phyloP scores from a whole-genome alignment of 257 asterid species.

The Salvia rosmarinus region DNA sequence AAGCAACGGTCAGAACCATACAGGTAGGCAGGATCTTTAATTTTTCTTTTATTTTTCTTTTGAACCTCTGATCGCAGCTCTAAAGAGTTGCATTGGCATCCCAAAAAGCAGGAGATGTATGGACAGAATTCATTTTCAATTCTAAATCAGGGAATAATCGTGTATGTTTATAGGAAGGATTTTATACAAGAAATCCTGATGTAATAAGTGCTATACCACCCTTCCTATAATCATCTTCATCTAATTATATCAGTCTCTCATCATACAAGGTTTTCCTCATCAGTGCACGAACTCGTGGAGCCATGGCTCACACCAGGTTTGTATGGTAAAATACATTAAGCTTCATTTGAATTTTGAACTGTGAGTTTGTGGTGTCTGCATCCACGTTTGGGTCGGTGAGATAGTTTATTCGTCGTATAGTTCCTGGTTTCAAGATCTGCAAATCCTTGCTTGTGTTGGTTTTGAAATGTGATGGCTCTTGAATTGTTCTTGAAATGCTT shows the following conservation, averaged over 20 bases:
- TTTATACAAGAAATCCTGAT: constrained; percentile 27
- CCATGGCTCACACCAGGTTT: background rate
- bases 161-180: constrained; percentile 31
- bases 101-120: constrained; percentile 49
- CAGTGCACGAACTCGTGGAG: background rate
- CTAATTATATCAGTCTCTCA: background rate
- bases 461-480: background rate
- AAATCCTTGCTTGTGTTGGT: background rate
- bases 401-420: background rate
- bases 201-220: constrained; percentile 17
- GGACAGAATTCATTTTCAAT: constrained; percentile 25
- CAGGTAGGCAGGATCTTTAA: constrained; percentile 28
- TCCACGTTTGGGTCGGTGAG: too few relatives aligned
- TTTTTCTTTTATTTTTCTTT: background rate
- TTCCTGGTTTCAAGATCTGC: background rate
- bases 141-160: constrained; percentile 34
- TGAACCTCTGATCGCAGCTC: constrained; percentile 24
- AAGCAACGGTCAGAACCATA: constrained; percentile 35
- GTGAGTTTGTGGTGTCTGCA: background rate
- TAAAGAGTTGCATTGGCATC: constrained; percentile 45
- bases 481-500: background rate
- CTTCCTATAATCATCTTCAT: constrained; percentile 17
- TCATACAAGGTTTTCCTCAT: constrained; percentile 1
- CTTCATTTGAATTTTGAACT: background rate
- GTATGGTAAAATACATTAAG: background rate